phyloP scores from a whole-genome alignment of 2,329 filamentous ascomycete species.

The Fusarium pininemorale region DNA sequence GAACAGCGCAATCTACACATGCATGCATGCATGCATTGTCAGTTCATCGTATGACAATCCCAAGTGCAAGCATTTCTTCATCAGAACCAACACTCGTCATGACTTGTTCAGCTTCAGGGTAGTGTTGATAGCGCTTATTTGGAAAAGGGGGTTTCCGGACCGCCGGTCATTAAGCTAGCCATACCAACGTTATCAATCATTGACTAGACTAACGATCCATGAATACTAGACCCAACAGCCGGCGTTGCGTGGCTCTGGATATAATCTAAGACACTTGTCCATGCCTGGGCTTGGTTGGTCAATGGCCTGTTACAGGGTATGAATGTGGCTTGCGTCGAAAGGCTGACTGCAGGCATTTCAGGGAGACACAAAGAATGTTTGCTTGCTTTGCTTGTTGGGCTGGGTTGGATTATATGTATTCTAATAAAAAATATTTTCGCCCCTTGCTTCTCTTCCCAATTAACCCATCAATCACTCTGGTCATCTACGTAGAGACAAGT shows the following conservation, averaged over 20 bases:
- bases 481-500: neutral
- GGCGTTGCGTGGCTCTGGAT: neutral
- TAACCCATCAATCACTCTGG: neutral
- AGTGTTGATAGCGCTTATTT: neutral
- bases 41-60: neutral
- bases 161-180: neutral
- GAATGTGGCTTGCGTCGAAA: neutral
- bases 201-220: neutral
- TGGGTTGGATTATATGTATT: neutral
- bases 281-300: neutral
- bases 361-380: conserved; percentile 1
- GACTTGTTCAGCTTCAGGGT: neutral
- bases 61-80: neutral
- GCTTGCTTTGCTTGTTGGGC: neutral
- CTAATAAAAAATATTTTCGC: neutral
- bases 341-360: neutral
- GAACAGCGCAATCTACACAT: neutral
- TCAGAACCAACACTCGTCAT: neutral
- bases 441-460: conserved; percentile 3
- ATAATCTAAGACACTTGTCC: neutral
- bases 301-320: neutral
- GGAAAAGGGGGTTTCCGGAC: neutral
- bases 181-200: neutral
- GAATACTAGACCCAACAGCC: neutral
- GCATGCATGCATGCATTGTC: neutral